Evolutionary conservation across 371 early-diverging fungal genomes (phyloP).

Genomic region (Mortierella sp.): DNA sequence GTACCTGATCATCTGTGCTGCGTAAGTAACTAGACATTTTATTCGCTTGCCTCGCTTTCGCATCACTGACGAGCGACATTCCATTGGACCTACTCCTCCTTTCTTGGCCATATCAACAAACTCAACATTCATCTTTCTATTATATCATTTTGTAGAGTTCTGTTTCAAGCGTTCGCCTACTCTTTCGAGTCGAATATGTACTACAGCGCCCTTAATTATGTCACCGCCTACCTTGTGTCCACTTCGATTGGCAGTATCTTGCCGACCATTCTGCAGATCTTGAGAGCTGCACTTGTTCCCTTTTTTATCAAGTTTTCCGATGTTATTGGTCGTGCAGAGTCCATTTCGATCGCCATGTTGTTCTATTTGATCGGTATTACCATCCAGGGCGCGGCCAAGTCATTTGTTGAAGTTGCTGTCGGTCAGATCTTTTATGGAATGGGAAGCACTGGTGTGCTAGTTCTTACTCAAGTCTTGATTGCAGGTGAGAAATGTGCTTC

Average conservation of each 20-base stretch:
- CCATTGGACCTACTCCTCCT: neutral
- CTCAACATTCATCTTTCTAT: neutral
- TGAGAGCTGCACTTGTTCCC: slow-evolving; percentile 55
- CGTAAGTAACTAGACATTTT: neutral
- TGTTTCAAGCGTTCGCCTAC: slow-evolving; percentile 23
- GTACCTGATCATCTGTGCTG: slow-evolving; percentile 17
- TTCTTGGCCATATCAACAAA: neutral
- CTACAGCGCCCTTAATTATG: slow-evolving; percentile 13
- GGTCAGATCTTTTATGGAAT: slow-evolving; percentile 59
- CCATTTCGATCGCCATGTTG: slow-evolving; percentile 36
- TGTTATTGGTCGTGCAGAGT: slow-evolving; percentile 53
- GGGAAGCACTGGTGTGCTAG: slow-evolving; percentile 48
- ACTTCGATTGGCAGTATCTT: slow-evolving; percentile 35
- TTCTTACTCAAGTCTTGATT: slow-evolving; percentile 56
- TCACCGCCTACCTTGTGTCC: slow-evolving; percentile 37
- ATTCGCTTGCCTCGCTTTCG: neutral
- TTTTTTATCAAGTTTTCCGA: slow-evolving; percentile 58
- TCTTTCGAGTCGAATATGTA: slow-evolving; percentile 19
- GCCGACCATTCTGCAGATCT: slow-evolving; percentile 45
- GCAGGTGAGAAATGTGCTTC: slow-evolving; percentile 35
- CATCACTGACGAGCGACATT: neutral
- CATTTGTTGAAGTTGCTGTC: slow-evolving; percentile 45
- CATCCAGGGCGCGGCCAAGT: slow-evolving; percentile 37
- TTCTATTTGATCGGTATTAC: slow-evolving; percentile 50
- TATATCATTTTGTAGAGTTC: neutral